Conservation (phyloP, 495 filamentous ascomycete species). For the Mycothermus thermophilus region DNA sequence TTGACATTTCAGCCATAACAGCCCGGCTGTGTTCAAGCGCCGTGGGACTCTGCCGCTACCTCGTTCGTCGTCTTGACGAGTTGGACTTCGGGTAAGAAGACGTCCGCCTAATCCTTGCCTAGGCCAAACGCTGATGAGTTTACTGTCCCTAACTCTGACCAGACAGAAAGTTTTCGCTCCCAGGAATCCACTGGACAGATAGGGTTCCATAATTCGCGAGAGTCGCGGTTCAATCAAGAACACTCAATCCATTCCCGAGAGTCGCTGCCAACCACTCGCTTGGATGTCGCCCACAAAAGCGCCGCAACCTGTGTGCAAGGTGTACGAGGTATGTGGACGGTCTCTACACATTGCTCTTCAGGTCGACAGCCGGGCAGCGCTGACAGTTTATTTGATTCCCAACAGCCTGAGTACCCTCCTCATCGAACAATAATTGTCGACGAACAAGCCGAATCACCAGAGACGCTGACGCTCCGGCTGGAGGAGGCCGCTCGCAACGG, state of each 20-base stretch:
- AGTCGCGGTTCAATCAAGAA: slow-evolving; percentile 5
- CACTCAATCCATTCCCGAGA: no score
- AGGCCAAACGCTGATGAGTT: neutral
- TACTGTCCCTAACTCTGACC: neutral
- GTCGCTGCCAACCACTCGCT: no score
- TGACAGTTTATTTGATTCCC: slow-evolving; percentile 3
- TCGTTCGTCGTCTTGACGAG: no score
- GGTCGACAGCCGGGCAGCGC: neutral
- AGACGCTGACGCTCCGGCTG: slow-evolving; percentile 34
- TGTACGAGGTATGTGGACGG: slow-evolving; percentile 33
- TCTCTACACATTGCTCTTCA: neutral
- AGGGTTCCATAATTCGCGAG: slow-evolving; percentile 15
- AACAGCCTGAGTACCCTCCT: slow-evolving; percentile 33
- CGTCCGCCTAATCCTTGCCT: neutral
- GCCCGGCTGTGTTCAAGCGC: no score
- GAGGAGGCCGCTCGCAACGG: slow-evolving; percentile 34
- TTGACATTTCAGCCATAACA: no score
- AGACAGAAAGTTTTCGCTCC: neutral
- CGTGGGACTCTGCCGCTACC: no score
- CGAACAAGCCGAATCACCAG: slow-evolving; percentile 34
- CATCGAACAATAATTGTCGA: slow-evolving; percentile 37
- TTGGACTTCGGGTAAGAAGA: no score
- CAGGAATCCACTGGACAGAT: neutral
- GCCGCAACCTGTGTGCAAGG: slow-evolving; percentile 34
- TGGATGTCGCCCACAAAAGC: slow-evolving; percentile 39